Evolutionary conservation across 345 rosid genomes (phyloP), one percentile per base, ranked within the genome.

Genomic region (Salix dunnii): DNA sequence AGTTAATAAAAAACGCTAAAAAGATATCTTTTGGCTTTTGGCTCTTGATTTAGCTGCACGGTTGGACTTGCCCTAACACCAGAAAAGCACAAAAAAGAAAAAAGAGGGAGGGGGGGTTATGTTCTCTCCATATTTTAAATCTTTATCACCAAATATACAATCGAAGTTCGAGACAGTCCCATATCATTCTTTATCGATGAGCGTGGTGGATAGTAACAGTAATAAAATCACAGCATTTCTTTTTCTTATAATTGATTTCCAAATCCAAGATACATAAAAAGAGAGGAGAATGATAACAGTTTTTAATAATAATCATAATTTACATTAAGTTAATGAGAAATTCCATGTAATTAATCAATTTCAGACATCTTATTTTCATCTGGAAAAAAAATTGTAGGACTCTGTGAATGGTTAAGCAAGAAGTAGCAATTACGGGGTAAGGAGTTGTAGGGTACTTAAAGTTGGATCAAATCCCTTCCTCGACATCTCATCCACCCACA

Each of bases 401-500:
- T 58, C 73, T 20, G 43, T 66, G 58, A 61, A 28, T 23, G 40
- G 48, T 20, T 61, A 33, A 31, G 25, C 46, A 10, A 20, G n/a
- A 18, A 5, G 3, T 20, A 21, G 58, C 30, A n/a, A 30, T 30
- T 66, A 75, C 72, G 36, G 6, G 1, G 25, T 74, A 23, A 67
- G 6, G 38, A 81, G 74, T 72, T 10, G 27, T 36, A 64, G 10
- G 64, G 79, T 70, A 28, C 20, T 2, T 68, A 27, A 18, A 7
- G 67, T 76, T 46, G 46, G 75, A 80, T 40, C 48, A 76, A 79
- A 80, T 58, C 85, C 89, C 73, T 28, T 79, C 36, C 61, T 53
- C 23, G 49, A 67, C 85, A 86, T 82, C 85, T 83, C 81, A 49
- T 81, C 70, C 68, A 74, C 20, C 90, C 74, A 85, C 79, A 46